Base-by-base conservation (phyloP, 352 stramenopile genomes). In the Thraustochytrium striatum region DNA sequence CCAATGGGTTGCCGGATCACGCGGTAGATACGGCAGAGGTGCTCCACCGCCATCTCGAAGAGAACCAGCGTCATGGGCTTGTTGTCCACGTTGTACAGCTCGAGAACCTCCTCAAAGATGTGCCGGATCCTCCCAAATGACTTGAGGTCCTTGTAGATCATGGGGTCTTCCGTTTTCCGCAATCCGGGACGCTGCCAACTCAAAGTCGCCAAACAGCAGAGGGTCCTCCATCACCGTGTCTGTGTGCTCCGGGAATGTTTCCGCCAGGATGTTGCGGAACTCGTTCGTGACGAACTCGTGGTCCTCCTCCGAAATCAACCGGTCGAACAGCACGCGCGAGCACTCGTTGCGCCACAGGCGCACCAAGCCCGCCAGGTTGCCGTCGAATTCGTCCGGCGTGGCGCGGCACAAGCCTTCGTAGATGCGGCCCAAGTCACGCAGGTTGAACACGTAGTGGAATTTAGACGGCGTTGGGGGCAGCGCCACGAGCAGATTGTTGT, bases 391-490 rank as follows among this genome's bases (percentile, higher is more conserved):
- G 80, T 98, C 93, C 0, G 89, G 86, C 0, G 92, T 98, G 9
- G 91, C 91, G 82, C 96, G 92, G 68, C 93, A 98, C 16, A 98
- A 85, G 8, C 94, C 94, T 84, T 98, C 92, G 57, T 92, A 97
- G 1, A 98, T 92, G 9, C 94, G 89, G 0, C 89, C 92, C 16
- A 98, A 83, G 72, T 98, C 94, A 0, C 94, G 88, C n/a, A 98
- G 84, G 53, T 98, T 98, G 83, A 98, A 98, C 61, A 97, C 97
- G 83, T 97, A 97, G 83, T 97, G 93, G 68, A 97, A 97, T 78
- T 97, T 97, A 41, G 90, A 94, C 28, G 93, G 93, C 16, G 93
- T 97, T 0, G 93, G 92, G 3, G 92, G 93, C 11, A 97, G 83
- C 61, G 92, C 93, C 41, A 97, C 91, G 0, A 96, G 62, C 11